Conservation (phyloP, 2,329 filamentous ascomycete species). For the Fusarium annulatum region DNA sequence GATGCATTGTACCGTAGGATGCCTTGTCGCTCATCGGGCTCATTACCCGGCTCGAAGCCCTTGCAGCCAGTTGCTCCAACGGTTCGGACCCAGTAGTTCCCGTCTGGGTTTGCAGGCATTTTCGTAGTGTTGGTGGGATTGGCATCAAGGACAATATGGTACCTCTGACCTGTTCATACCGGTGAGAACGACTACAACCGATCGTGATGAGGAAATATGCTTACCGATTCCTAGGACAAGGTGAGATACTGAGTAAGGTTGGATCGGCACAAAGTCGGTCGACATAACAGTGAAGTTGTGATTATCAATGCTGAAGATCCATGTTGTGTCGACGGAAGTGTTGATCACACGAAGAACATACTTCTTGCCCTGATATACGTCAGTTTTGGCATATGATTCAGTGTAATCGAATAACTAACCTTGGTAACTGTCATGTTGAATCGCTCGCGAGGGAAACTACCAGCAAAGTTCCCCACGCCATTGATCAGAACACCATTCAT, state of each 20-base stretch:
- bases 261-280: background rate
- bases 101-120: background rate
- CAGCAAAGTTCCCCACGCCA: conserved; percentile 10
- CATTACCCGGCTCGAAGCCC: background rate
- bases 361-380: background rate
- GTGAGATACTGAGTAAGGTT: background rate
- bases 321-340: background rate
- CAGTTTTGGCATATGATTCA: rapidly evolving
- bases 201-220: too few relatives aligned
- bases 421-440: conserved; percentile 14
- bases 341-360: conserved; percentile 1
- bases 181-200: rapidly evolving
- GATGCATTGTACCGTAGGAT: background rate
- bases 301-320: conserved; percentile 4
- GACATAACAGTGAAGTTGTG: conserved; percentile 3
- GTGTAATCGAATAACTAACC: rapidly evolving
- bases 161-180: background rate
- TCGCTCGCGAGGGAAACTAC: conserved; percentile 9
- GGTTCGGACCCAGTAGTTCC: conserved; percentile 1
- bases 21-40: background rate
- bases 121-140: background rate
- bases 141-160: background rate
- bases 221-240: background rate
- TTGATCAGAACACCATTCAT: conserved; percentile 20
- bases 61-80: background rate